Evolutionary conservation across 2,329 filamentous ascomycete species (phyloP).

Genomic region (Colletotrichum kahawae): DNA sequence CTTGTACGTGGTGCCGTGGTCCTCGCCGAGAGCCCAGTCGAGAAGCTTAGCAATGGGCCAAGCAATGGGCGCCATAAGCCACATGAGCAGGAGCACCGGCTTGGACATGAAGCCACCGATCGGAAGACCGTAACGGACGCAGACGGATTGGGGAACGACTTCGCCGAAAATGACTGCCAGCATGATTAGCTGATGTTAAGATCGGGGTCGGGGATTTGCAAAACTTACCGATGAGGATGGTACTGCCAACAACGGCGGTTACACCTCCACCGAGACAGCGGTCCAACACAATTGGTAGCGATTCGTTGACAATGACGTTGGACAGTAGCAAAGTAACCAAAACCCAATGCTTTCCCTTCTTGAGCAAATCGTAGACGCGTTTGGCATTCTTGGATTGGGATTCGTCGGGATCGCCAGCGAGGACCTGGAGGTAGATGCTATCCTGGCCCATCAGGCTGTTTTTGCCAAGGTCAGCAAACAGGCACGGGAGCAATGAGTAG

Average conservation of each 20-base stretch:
- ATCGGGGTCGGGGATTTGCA: not conserved
- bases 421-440: conserved; percentile 95
- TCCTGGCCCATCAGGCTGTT: conserved; percentile 72
- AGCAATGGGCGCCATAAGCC: conserved; percentile 84
- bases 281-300: conserved; percentile 92
- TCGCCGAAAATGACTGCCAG: conserved; percentile 92
- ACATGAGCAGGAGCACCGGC: conserved; percentile 89
- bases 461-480: conserved; percentile 16
- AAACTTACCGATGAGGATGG: conserved; percentile 83
- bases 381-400: conserved; percentile 86
- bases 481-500: not conserved
- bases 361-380: conserved; percentile 79
- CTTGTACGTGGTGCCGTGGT: conserved; percentile 94
- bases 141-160: conserved; percentile 93
- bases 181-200: not conserved
- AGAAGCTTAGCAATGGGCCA: conserved; percentile 97
- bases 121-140: conserved; percentile 92
- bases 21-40: conserved; percentile 87
- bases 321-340: conserved; percentile 90
- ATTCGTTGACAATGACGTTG: conserved; percentile 98
- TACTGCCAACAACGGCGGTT: conserved; percentile 92
- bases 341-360: conserved; percentile 97
- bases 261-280: conserved; percentile 92
- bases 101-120: conserved; percentile 95
- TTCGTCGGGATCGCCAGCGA: conserved; percentile 83